Evolutionary conservation across 768 basidiomycete species (phyloP).

Genomic region (Lentinula sp.): DNA sequence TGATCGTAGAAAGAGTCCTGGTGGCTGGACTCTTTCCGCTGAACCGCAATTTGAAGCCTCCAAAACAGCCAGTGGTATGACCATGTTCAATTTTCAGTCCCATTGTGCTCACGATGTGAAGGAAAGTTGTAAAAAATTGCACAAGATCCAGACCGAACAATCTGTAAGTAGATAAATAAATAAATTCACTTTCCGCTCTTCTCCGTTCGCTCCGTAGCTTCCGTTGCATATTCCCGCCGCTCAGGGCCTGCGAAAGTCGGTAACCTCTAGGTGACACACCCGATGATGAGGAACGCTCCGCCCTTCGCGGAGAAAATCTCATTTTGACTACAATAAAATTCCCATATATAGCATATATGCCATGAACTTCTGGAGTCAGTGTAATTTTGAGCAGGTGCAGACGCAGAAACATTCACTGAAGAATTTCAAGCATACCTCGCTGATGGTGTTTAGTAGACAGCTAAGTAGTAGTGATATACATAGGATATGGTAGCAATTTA

Average conservation of each 20-base stretch:
- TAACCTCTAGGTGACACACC: neutral
- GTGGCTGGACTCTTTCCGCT: slow-evolving; percentile 7
- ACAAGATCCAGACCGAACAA: neutral
- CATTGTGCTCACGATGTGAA: neutral
- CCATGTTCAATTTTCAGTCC: neutral
- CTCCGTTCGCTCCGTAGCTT: neutral
- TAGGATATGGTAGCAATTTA: no score
- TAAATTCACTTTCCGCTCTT: neutral
- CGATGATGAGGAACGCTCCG: neutral
- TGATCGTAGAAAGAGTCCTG: neutral
- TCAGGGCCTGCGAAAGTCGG: neutral
- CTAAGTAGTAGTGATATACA: no score
- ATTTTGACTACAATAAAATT: neutral
- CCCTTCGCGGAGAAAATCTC: neutral
- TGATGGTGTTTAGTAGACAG: no score
- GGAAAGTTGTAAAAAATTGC: neutral
- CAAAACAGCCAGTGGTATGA: slow-evolving; percentile 30
- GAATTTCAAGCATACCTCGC: no score
- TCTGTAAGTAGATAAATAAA: neutral
- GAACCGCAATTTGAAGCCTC: slow-evolving; percentile 14
- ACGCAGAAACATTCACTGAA: no score
- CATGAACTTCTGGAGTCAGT: neutral
- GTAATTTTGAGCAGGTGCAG: no score
- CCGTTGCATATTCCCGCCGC: neutral
- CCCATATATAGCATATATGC: neutral